phyloP scores from a whole-genome alignment of 768 basidiomycete species.

The Russula foetens region DNA sequence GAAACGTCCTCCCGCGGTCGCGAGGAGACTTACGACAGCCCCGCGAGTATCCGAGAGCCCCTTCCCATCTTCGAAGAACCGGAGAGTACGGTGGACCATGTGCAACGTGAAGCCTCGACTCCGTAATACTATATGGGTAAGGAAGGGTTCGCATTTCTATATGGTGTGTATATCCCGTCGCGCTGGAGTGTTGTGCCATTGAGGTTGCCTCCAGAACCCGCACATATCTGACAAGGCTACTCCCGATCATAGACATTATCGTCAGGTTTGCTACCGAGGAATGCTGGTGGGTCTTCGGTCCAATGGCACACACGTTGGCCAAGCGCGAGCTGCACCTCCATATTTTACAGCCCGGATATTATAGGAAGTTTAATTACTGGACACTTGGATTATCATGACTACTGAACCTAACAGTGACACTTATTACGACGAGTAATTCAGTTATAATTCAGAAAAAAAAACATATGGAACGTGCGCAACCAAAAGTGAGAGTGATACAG shows the following conservation, averaged over 20 bases:
- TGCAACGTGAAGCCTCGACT: not conserved
- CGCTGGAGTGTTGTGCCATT: not conserved
- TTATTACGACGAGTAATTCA: not conserved
- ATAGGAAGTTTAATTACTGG: not conserved
- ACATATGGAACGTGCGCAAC: not conserved
- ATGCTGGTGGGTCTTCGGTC: not conserved
- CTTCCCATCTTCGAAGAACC: slow-evolving; percentile 12
- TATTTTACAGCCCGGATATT: too few species aligned
- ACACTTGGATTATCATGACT: not conserved
- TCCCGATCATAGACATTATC: not conserved
- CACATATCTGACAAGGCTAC: not conserved
- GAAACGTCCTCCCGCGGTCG: not conserved
- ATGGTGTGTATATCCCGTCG: not conserved
- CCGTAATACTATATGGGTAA: not conserved
- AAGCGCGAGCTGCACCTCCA: not conserved
- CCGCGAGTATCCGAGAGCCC: slow-evolving; percentile 22
- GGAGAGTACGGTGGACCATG: not conserved
- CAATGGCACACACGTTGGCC: not conserved
- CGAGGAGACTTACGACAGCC: slow-evolving; percentile 27
- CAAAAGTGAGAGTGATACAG: not conserved
- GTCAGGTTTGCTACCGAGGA: not conserved
- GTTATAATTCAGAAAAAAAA: slow-evolving; percentile 3
- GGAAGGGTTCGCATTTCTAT: not conserved
- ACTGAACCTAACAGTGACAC: not conserved
- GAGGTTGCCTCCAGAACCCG: not conserved